Conservation (phyloP, 2,329 filamentous ascomycete species). For the Botryotinia narcissicola region DNA sequence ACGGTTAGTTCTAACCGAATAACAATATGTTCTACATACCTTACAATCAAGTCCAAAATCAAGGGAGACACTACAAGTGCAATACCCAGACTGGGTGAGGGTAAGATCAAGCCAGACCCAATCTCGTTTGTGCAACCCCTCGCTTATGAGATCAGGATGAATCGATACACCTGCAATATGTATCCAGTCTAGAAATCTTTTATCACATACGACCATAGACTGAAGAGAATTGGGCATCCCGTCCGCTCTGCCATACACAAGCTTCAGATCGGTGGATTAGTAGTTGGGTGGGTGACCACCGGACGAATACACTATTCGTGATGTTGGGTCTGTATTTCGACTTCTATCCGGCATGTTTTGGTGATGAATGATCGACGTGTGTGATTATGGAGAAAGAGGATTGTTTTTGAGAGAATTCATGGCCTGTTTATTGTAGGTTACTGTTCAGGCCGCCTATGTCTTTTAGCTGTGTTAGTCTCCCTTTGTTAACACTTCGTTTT, state of each 20-base stretch:
- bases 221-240: constrained; percentile 6
- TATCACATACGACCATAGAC: constrained; percentile 8
- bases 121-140: neutral
- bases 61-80: neutral
- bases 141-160: neutral
- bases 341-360: neutral
- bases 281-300: constrained; percentile 19
- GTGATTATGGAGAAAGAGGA: neutral
- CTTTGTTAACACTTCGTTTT: neutral
- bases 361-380: neutral
- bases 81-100: neutral
- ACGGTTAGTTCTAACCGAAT: neutral
- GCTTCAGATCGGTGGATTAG: constrained; percentile 16
- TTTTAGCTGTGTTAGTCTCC: neutral
- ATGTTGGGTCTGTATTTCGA: neutral
- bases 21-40: neutral
- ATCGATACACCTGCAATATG: neutral
- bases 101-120: neutral
- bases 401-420: neutral
- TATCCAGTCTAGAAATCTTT: accelerated
- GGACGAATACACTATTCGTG: neutral
- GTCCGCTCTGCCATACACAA: constrained; percentile 11
- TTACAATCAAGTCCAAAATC: neutral
- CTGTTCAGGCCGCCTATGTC: neutral
- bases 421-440: neutral